Evolutionary conservation across 129 eudicot species (phyloP), one percentile per base, ranked within the genome.

Genomic region (Helianthus tuberosus): DNA sequence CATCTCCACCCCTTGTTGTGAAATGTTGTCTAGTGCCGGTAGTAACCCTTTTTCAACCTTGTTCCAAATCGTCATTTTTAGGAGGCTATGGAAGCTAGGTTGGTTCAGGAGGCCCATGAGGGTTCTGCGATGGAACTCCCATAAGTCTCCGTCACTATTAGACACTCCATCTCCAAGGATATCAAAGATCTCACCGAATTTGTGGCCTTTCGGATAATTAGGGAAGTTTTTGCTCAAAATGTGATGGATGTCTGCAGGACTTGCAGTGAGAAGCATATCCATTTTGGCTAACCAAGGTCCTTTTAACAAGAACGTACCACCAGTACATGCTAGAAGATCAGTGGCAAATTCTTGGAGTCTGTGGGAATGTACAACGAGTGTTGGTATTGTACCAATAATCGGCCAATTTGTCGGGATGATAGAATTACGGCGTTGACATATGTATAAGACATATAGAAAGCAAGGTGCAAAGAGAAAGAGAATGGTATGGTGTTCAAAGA

Each of bases 181-280:
- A 39, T 75, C 84, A 23, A 83, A 83, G 15, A 79, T 79, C 81
- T 79, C 44, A 8, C 64, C 25, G 39, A 70, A 84, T 15, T 71
- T 48, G 2, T 79, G 78, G 16, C 83, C 83, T 53, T 74, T 80
- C 0, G 85, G 83, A 12, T 76, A 84, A 64, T 84, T 81, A 8
- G 47, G 13, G 61, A 70, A 83, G 73, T 75, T 79, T 16, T 38
- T 64, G 77, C 79, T 75, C 38, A 79, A 13, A 13, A 84, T 35
- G 49, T 81, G 49, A 59, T 81, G 82, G 59, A 83, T 83, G 46
- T 86, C 80, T 1, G 82, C 71, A 0, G 91, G 91, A 61, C 77
- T 82, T 3, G 74, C 10, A 11, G 86, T 83, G 46, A 72, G 1
- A 2, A 86, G 14, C 54, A 66, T 54, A 51, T 80, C 72, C 80